Evolutionary conservation across 108 stramenopile genomes (phyloP).

Genomic region (Nitzschia sp.): DNA sequence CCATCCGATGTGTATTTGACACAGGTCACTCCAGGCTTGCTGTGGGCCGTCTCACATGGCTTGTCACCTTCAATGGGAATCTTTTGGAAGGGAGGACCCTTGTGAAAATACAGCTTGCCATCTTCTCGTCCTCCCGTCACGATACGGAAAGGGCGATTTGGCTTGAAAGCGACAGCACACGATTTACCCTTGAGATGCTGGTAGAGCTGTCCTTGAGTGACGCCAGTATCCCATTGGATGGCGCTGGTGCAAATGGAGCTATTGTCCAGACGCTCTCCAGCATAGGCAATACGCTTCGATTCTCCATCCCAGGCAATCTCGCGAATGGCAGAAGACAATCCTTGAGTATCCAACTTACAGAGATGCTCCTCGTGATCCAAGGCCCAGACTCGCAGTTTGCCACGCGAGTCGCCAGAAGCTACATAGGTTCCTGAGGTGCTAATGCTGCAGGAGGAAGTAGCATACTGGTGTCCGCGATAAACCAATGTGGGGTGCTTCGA

Average conservation of each 20-base stretch:
- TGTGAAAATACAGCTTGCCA: slow-evolving; percentile 80
- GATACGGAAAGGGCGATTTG: slow-evolving; percentile 82
- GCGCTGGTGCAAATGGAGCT: slow-evolving; percentile 43
- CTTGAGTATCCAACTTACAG: slow-evolving; percentile 65
- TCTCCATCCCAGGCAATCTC: slow-evolving; percentile 96
- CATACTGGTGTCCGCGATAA: slow-evolving; percentile 90
- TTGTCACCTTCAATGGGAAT: slow-evolving; percentile 63
- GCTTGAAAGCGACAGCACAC: slow-evolving; percentile 72
- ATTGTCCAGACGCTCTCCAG: slow-evolving; percentile 43
- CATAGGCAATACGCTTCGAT: slow-evolving; percentile 79
- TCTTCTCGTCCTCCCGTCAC: slow-evolving; percentile 93
- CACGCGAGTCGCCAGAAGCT: slow-evolving; percentile 82
- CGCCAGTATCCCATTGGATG: slow-evolving; percentile 68
- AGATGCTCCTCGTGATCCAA: slow-evolving; percentile 94
- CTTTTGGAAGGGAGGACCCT: slow-evolving; percentile 92
- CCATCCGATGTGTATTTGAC: slow-evolving; percentile 87
- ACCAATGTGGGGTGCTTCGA: slow-evolving; percentile 58
- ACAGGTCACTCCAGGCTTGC: slow-evolving; percentile 70
- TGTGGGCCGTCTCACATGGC: slow-evolving; percentile 58
- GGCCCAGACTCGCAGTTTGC: slow-evolving; percentile 91
- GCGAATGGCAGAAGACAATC: slow-evolving; percentile 61
- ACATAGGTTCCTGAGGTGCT: slow-evolving; percentile 90
- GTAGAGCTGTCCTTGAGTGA: slow-evolving; percentile 61
- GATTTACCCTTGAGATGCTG: slow-evolving; percentile 69
- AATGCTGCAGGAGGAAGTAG: slow-evolving; percentile 67